Evolutionary conservation across 1,139 yeast genomes (phyloP).

Genomic region (Saccharomycopsis crataegensis): DNA sequence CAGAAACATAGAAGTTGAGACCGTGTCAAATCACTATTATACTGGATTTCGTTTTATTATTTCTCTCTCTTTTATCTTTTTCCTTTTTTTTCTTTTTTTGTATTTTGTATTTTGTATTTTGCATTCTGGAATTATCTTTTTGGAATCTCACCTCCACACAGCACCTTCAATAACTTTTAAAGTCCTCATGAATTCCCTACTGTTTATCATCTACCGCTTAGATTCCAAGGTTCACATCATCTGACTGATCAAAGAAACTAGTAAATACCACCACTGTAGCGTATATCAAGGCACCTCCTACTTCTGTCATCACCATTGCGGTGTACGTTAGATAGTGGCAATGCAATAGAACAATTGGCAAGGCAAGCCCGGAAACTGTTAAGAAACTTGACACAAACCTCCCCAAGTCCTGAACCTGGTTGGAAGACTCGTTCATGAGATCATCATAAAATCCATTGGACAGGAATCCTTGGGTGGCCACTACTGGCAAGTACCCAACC

Average conservation of each 20-base stretch:
- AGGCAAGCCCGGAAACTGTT: slow-evolving; percentile 13
- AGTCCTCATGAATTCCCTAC: not conserved
- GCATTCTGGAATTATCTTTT: too few relatives aligned
- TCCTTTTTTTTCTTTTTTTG: too few relatives aligned
- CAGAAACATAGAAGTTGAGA: not conserved
- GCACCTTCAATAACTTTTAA: too few relatives aligned
- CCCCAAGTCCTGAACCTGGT: slow-evolving; percentile 12
- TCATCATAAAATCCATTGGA: slow-evolving; percentile 17
- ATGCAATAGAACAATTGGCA: slow-evolving; percentile 15
- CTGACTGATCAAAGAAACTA: slow-evolving; percentile 9
- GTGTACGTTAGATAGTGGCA: slow-evolving; percentile 9
- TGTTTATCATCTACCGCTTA: not conserved
- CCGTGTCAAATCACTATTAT: not conserved
- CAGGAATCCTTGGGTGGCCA: slow-evolving; percentile 7
- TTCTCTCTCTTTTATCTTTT: too few relatives aligned
- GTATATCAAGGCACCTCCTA: slow-evolving; percentile 14
- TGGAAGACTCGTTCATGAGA: slow-evolving; percentile 15
- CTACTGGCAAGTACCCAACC: slow-evolving; percentile 15
- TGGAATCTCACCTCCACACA: too few relatives aligned
- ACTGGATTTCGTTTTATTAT: not conserved
- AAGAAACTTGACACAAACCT: slow-evolving; percentile 12
- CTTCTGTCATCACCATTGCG: slow-evolving; percentile 15
- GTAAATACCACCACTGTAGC: slow-evolving; percentile 16
- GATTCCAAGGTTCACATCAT: slow-evolving; percentile 7
- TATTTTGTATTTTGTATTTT: too few relatives aligned